A percentile compares a stretch with the other conserved stretches of the same genome.
Conservation (phyloP, 1,284 basidiomycete species). For the Megacollybia platyphylla region DNA sequence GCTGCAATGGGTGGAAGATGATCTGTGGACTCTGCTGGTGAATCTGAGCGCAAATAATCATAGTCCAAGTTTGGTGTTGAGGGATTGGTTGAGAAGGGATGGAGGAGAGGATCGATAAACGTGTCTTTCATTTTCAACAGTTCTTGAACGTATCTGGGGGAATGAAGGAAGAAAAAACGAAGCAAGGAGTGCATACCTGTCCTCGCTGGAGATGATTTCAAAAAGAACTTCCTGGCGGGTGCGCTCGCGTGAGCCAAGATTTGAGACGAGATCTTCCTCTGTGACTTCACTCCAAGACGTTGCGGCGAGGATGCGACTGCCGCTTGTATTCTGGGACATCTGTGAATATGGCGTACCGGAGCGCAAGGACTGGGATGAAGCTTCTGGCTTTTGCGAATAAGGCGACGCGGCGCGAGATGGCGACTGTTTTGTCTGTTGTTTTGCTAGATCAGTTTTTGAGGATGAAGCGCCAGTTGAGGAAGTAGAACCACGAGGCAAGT, state of each 20-base stretch:
- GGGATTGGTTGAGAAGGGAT: constrained; percentile 50
- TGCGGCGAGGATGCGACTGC: constrained; percentile 65
- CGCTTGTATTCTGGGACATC: constrained; percentile 49
- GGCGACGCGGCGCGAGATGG: constrained; percentile 54
- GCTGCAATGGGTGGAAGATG: constrained; percentile 81
- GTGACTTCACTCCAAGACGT: constrained; percentile 94
- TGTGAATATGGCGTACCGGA: constrained; percentile 71
- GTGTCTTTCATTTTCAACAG: constrained; percentile 85
- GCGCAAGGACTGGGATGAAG: constrained; percentile 55
- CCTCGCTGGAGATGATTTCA: constrained; percentile 96
- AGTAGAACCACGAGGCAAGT: constrained; percentile 48
- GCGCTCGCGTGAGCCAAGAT: constrained; percentile 85
- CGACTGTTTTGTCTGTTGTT: constrained; percentile 23
- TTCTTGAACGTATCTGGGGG: constrained; percentile 80
- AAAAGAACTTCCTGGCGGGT: constrained; percentile 95
- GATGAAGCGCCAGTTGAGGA: constrained; percentile 36
- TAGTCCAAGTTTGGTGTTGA: constrained; percentile 50
- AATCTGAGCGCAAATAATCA: constrained; percentile 53
- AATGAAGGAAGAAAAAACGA: constrained; percentile 4
- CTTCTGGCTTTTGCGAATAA: constrained; percentile 40
- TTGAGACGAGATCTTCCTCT: constrained; percentile 88
- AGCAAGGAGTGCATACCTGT: constrained; percentile 48
- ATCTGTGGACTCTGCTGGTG: constrained; percentile 56
- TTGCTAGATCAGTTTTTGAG: constrained; percentile 27
- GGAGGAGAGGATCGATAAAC: constrained; percentile 84